These are phyloP conservation scores for Aspergillus udagawae DNA, from an alignment of 2,329 filamentous ascomycete genomes.

Conservation along the genomic window DNA sequence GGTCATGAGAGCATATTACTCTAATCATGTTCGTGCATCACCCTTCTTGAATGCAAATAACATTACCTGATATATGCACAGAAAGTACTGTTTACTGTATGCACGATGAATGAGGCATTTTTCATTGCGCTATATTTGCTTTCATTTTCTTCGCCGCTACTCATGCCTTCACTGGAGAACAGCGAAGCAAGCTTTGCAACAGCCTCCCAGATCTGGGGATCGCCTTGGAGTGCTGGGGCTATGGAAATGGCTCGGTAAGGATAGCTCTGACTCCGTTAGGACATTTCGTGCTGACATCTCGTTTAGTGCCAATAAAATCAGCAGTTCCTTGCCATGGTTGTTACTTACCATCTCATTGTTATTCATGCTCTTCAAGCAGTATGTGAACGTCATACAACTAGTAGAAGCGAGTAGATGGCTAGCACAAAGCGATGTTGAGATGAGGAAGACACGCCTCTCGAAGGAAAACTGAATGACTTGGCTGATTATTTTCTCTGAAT, in stretches of 20 bases:
- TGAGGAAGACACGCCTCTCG: not conserved
- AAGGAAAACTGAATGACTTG: not conserved
- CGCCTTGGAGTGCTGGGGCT: constrained; percentile 80
- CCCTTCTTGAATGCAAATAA: not conserved
- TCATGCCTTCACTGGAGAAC: constrained; percentile 73
- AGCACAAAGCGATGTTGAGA: constrained; percentile 69
- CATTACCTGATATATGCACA: constrained; percentile 32
- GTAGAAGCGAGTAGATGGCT: constrained; percentile 86
- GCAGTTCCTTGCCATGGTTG: constrained; percentile 67
- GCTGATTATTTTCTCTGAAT: not conserved
- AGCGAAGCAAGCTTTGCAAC: constrained; percentile 37
- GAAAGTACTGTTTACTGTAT: constrained; percentile 83
- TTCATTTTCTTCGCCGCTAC: constrained; percentile 81
- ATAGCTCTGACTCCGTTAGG: not conserved
- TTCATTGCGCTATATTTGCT: constrained; percentile 95
- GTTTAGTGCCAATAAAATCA: constrained; percentile 72
- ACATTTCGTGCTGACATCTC: not conserved
- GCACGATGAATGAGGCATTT: constrained; percentile 84
- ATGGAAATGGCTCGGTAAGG: constrained; percentile 73
- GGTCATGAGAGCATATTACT: constrained; percentile 78
- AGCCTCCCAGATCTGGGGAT: not conserved
- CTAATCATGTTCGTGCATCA: constrained; percentile 57
- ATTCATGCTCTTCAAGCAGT: constrained; percentile 82
- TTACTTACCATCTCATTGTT: constrained; percentile 72
- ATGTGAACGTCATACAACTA: constrained; percentile 86